A percentile compares a stretch with the other conserved stretches of the same genome.
phyloP scores from a whole-genome alignment of 129 eudicot genomes.

The Gnaphalium uliginosum region DNA sequence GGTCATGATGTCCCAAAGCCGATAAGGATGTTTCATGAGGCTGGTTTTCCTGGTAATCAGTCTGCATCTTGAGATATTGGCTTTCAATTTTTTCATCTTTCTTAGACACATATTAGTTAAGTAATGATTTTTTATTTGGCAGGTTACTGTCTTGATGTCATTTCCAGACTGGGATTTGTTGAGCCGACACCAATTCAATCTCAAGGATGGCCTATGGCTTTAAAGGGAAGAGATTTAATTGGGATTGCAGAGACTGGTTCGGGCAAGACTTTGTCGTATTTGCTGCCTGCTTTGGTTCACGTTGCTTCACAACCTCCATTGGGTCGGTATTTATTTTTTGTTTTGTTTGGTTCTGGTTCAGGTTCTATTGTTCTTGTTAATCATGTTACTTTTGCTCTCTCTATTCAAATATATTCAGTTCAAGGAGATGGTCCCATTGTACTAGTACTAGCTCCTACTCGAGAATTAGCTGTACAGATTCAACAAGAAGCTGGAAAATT shows the following conservation, averaged over 20 bases:
- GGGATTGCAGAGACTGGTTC: conserved; percentile 99
- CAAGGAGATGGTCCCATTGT: conserved; percentile 94
- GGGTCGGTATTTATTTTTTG: conserved; percentile 42
- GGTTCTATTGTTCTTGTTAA: neutral
- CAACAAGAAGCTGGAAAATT: conserved; percentile 86
- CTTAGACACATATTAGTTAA: conserved; percentile 2
- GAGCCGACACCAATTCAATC: conserved; percentile 98
- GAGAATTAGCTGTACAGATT: conserved; percentile 96
- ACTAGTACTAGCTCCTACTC: conserved; percentile 86
- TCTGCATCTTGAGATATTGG: neutral
- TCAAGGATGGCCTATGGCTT: conserved; percentile 99
- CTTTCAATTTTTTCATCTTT: neutral
- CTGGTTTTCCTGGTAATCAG: conserved; percentile 79
- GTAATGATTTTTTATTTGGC: conserved; percentile 8
- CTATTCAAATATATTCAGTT: conserved; percentile 35
- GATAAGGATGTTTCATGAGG: conserved; percentile 73
- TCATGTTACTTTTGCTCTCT: neutral
- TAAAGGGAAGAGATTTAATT: conserved; percentile 86
- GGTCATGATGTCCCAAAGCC: conserved; percentile 91
- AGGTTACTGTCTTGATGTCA: conserved; percentile 81
- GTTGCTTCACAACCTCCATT: conserved; percentile 87
- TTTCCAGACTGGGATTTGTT: conserved; percentile 74
- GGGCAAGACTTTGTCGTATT: conserved; percentile 91
- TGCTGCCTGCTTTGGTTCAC: conserved; percentile 87
- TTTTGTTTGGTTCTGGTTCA: neutral